Percentiles rank a stretch among this genome's conserved stretches.
phyloP scores from a whole-genome alignment of 2,329 filamentous ascomycete species.

The Botrytis deweyae region DNA sequence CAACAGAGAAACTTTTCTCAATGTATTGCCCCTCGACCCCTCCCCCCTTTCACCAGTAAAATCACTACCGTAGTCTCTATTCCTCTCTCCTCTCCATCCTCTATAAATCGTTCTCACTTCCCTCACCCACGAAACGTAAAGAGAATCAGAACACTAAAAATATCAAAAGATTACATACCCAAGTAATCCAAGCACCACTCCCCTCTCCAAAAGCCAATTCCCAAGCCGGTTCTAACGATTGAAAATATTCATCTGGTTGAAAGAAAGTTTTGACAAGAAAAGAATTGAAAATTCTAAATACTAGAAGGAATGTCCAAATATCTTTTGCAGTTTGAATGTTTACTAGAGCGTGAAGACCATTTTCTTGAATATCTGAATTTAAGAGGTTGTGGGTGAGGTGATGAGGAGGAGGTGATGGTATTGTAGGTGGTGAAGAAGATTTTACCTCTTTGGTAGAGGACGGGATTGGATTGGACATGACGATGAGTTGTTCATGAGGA shows the following conservation, averaged over 20 bases:
- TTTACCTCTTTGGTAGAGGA: slow-evolving; percentile 1
- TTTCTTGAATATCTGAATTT: slow-evolving; percentile 24
- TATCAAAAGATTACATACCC: slow-evolving; percentile 59
- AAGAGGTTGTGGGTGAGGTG: not conserved
- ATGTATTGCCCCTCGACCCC: no score
- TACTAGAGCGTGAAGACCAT: slow-evolving; percentile 33
- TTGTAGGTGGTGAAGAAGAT: not conserved
- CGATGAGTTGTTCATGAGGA: not conserved
- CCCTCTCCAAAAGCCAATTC: slow-evolving; percentile 73
- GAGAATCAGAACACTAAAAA: not conserved
- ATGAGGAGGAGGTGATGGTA: not conserved
- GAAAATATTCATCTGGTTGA: slow-evolving; percentile 97
- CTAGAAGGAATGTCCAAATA: slow-evolving; percentile 47
- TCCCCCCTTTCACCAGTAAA: no score
- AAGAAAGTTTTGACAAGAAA: slow-evolving; percentile 85
- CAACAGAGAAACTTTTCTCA: not conserved
- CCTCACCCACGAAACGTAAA: not conserved
- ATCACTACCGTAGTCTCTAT: not conserved
- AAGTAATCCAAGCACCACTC: slow-evolving; percentile 90
- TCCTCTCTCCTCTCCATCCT: not conserved
- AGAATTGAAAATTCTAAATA: slow-evolving; percentile 77
- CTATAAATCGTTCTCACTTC: not conserved
- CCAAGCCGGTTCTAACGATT: slow-evolving; percentile 94
- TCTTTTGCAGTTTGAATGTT: slow-evolving; percentile 36
- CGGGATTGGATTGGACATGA: not conserved